phyloP scores from a whole-genome alignment of 257 asterid genomes.

The Agastache rugosa region DNA sequence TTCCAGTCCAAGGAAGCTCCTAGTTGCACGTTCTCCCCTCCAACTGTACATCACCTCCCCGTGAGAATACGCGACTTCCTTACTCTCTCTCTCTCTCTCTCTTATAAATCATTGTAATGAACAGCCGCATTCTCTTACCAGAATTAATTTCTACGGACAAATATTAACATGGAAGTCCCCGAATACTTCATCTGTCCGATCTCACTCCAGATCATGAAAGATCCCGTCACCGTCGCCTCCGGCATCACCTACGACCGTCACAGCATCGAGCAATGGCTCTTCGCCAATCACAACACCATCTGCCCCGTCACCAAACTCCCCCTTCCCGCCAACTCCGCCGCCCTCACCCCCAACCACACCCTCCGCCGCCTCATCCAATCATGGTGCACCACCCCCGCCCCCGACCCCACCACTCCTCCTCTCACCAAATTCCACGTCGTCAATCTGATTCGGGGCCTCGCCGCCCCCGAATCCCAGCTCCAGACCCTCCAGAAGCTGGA shows the following conservation, averaged over 20 bases:
- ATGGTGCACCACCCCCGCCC: conserved; percentile 47
- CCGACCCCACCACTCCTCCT: conserved; percentile 45
- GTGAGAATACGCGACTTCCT: conserved; percentile 35
- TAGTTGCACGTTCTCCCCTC: background rate
- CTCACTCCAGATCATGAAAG: conserved; percentile 70
- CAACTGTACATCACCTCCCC: conserved; percentile 31
- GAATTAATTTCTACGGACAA: too few relatives aligned
- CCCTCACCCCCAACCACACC: conserved; percentile 67
- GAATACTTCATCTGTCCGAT: conserved; percentile 68
- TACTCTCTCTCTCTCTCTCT: background rate
- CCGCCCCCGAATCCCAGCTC: conserved; percentile 28
- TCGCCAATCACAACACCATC: conserved; percentile 35
- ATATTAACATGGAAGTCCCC: conserved; percentile 37
- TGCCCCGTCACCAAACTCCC: conserved; percentile 54
- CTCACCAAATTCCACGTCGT: conserved; percentile 29
- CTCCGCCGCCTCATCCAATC: conserved; percentile 59
- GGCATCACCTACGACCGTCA: conserved; percentile 78
- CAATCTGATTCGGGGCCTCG: conserved; percentile 45
- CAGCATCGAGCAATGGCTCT: conserved; percentile 63
- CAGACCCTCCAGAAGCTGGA: conserved; percentile 47
- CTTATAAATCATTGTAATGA: background rate
- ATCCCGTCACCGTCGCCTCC: conserved; percentile 61
- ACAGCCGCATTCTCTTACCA: conserved; percentile 37
- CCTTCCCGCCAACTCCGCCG: conserved; percentile 33
- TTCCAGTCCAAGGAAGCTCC: too few relatives aligned